Conservation (phyloP, 2,329 filamentous ascomycete genomes). For the Fusarium mexicanum region DNA sequence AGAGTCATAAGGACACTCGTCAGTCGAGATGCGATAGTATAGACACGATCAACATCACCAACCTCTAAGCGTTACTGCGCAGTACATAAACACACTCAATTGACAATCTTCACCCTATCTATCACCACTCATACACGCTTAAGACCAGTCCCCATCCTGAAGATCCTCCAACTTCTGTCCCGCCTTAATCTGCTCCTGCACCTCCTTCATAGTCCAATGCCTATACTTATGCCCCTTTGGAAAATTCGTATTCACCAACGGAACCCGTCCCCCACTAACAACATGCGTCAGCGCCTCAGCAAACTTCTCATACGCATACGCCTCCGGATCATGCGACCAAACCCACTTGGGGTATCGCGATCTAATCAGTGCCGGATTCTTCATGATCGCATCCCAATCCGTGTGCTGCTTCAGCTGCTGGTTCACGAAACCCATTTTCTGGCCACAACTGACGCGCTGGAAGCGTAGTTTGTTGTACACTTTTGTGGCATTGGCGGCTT, state of each 20-base stretch:
- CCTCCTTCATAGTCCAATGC: conserved; percentile 31
- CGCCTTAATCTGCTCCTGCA: conserved; percentile 23
- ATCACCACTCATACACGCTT: background rate
- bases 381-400: conserved; percentile 27
- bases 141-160: conserved; percentile 30
- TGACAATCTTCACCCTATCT: background rate
- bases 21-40: accelerated
- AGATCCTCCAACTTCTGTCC: conserved; percentile 28
- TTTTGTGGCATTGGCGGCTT: conserved; percentile 19
- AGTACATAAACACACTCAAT: background rate
- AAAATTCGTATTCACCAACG: conserved; percentile 23
- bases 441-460: conserved; percentile 5
- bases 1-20: accelerated
- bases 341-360: conserved; percentile 27
- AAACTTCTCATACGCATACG: conserved; percentile 31
- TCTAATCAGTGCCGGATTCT: conserved; percentile 19
- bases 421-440: conserved; percentile 28
- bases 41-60: accelerated
- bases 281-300: conserved; percentile 27
- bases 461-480: conserved; percentile 24
- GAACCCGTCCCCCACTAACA: conserved; percentile 12
- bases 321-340: conserved; percentile 30
- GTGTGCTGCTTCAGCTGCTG: conserved; percentile 32
- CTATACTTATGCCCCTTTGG: conserved; percentile 27
- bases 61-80: accelerated